phyloP scores from a whole-genome alignment of 768 basidiomycete genomes.

The Boletus insuetus region DNA sequence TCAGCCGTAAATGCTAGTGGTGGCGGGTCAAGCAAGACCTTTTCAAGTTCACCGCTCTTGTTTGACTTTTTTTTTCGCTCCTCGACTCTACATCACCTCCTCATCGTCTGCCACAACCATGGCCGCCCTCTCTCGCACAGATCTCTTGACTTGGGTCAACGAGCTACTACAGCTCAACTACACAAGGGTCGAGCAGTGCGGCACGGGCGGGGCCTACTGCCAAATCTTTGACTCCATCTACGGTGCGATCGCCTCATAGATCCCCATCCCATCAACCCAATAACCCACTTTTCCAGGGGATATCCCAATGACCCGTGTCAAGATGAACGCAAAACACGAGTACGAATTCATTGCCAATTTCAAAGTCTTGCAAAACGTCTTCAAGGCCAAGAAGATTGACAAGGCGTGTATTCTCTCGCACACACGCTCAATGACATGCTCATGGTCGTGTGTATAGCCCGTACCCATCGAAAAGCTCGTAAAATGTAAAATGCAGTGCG shows the following conservation, averaged over 20 bases:
- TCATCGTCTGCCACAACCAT: slow-evolving; percentile 32
- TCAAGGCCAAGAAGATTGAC: slow-evolving; percentile 92
- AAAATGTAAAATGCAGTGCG: slow-evolving; percentile 99
- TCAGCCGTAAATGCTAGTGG: too few relatives aligned
- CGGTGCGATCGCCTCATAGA: slow-evolving; percentile 43
- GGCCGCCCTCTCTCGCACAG: slow-evolving; percentile 73
- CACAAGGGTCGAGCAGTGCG: slow-evolving; percentile 91
- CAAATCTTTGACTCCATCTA: slow-evolving; percentile 95
- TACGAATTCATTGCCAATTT: slow-evolving; percentile 95
- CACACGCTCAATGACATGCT: not conserved
- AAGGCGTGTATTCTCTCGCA: slow-evolving; percentile 50
- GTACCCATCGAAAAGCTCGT: slow-evolving; percentile 93
- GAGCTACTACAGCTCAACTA: slow-evolving; percentile 88
- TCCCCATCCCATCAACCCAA: slow-evolving; percentile 14
- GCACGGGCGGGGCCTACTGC: slow-evolving; percentile 89
- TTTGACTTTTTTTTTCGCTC: not conserved
- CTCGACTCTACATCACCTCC: not conserved
- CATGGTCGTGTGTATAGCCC: slow-evolving; percentile 49
- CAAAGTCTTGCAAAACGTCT: slow-evolving; percentile 90
- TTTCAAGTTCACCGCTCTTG: not conserved
- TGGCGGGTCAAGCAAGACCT: not conserved
- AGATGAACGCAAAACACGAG: slow-evolving; percentile 94
- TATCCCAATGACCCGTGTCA: slow-evolving; percentile 87
- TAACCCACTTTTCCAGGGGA: slow-evolving; percentile 54
- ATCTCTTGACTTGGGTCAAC: slow-evolving; percentile 91